Percentiles rank a stretch among this genome's conserved stretches.
These are phyloP conservation scores for Candida silvicultrix DNA, from an alignment of 805 yeast genomes.

Conservation along the genomic window DNA sequence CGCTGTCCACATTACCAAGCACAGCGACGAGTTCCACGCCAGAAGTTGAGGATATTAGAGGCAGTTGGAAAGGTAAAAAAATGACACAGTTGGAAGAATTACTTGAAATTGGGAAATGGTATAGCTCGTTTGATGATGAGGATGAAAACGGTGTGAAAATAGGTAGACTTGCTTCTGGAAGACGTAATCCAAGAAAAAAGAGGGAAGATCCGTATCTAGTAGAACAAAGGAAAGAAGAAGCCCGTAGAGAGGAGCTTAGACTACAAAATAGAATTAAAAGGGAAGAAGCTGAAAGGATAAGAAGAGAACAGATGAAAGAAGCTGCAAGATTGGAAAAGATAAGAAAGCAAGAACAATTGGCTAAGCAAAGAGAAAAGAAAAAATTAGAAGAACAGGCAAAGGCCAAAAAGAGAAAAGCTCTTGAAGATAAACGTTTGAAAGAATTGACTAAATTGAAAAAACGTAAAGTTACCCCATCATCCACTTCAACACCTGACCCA, in stretches of 20 bases:
- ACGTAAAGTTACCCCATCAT: neutral
- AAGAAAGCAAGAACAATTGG: neutral
- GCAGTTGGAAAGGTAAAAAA: neutral
- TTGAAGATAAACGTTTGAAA: neutral
- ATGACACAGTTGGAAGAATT: neutral
- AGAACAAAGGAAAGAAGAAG: conserved; percentile 11
- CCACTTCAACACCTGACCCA: neutral
- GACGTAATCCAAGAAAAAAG: too few relatives aligned
- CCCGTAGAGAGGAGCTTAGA: conserved; percentile 11
- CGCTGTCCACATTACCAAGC: neutral
- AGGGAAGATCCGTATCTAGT: neutral
- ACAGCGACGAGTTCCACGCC: neutral
- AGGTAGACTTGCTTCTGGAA: neutral
- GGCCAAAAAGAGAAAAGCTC: neutral
- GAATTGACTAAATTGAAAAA: neutral
- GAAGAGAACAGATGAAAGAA: conserved; percentile 9
- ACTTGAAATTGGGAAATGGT: neutral
- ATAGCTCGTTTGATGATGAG: neutral
- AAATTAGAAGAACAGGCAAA: neutral
- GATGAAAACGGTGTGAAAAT: neutral
- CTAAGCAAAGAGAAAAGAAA: neutral
- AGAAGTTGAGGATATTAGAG: neutral
- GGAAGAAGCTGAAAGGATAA: conserved; percentile 8
- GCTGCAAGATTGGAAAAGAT: conserved; percentile 3
- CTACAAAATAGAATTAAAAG: conserved; percentile 5